phyloP scores from a whole-genome alignment of 2,329 filamentous ascomycete genomes.

The Elsinoe necatrix region DNA sequence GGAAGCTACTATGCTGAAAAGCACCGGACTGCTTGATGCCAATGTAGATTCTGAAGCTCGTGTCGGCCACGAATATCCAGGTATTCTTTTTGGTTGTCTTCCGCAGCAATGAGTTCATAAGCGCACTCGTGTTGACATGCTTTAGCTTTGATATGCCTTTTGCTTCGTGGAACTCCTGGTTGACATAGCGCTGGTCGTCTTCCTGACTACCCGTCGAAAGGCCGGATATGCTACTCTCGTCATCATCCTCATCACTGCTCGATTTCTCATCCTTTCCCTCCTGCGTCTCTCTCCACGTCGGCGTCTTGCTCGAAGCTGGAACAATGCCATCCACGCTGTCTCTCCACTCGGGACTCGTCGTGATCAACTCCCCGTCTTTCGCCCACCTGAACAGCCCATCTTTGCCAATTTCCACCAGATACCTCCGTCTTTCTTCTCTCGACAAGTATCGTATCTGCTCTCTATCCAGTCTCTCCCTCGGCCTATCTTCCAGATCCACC shows the following conservation, averaged over 20 bases:
- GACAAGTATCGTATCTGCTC: conserved; percentile 79
- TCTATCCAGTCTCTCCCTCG: conserved; percentile 63
- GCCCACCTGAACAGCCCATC: conserved; percentile 77
- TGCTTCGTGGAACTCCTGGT: conserved; percentile 52
- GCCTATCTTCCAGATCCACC: conserved; percentile 62
- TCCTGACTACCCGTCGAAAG: conserved; percentile 48
- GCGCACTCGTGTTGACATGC: conserved; percentile 60
- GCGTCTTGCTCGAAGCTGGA: conserved; percentile 35
- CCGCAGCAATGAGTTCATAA: conserved; percentile 70
- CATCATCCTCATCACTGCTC: conserved; percentile 25
- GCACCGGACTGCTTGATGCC: conserved; percentile 82
- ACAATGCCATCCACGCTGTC: conserved; percentile 64
- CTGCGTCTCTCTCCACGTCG: conserved; percentile 32
- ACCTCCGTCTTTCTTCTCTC: conserved; percentile 70
- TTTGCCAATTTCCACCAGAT: conserved; percentile 66
- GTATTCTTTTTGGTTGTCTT: conserved; percentile 77
- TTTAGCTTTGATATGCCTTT: conserved; percentile 54
- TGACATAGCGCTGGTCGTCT: conserved; percentile 56
- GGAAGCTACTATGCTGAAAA: conserved; percentile 86
- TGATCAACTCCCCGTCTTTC: conserved; percentile 70
- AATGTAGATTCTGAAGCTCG: conserved; percentile 74
- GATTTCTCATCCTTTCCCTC: conserved; percentile 19
- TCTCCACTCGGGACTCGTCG: conserved; percentile 65
- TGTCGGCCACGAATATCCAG: conserved; percentile 91
- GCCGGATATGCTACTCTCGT: conserved; percentile 29